These are phyloP conservation scores for Actinidia arguta DNA, from an alignment of 179 eudicot genomes.

Conservation along the genomic window DNA sequence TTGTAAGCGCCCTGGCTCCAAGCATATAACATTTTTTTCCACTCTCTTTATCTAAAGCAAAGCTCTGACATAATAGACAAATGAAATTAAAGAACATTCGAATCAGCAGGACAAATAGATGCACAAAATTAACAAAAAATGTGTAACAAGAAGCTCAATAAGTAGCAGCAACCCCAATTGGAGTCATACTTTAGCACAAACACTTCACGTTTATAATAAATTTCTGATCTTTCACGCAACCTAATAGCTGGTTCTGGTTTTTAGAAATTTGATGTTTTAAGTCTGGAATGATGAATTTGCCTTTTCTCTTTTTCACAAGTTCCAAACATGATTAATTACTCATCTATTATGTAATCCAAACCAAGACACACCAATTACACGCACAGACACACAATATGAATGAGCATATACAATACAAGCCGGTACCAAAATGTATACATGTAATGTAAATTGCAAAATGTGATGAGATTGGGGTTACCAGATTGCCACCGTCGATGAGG, in stretches of 20 bases:
- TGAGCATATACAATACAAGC: too few species aligned
- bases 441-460: not conserved
- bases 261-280: not conserved
- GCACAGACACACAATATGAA: too few species aligned
- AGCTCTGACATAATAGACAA: conserved; percentile 14
- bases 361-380: too few species aligned
- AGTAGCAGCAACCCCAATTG: too few species aligned
- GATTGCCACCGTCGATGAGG: conserved; percentile 50
- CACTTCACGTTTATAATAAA: not conserved
- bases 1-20: not conserved
- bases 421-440: too few species aligned
- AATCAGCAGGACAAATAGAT: not conserved
- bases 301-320: too few species aligned
- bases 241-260: not conserved
- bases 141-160: too few species aligned
- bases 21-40: conserved; percentile 9
- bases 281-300: too few species aligned
- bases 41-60: not conserved
- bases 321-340: too few species aligned
- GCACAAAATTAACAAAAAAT: too few species aligned
- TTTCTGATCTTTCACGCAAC: not conserved
- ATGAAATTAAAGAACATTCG: not conserved
- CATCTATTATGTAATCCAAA: too few species aligned
- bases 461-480: conserved; percentile 32
- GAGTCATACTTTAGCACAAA: not conserved